Evolutionary conservation across 163 green algal genomes (phyloP).

Genomic region (Scenedesmus sp.): DNA sequence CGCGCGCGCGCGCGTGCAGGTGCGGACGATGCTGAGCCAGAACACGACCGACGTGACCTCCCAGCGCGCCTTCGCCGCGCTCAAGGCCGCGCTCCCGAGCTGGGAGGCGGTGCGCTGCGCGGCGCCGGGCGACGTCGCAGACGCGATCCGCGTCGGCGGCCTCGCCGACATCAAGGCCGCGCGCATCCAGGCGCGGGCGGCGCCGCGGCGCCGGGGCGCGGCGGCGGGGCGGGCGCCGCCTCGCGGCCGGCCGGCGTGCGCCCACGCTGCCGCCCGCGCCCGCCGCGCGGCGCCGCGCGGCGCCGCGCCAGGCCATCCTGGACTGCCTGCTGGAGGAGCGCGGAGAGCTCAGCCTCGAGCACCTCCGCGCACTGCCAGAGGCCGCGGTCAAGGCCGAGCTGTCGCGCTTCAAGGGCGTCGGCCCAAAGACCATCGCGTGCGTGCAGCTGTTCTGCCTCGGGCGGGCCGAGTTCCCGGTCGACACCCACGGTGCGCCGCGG

Average conservation of each 20-base stretch:
- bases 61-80: slow-evolving; percentile 58
- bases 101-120: slow-evolving; percentile 71
- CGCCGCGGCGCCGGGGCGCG: neutral
- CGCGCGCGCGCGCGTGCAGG: slow-evolving; percentile 50
- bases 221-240: neutral
- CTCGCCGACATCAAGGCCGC: slow-evolving; percentile 79
- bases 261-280: neutral
- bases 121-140: slow-evolving; percentile 47
- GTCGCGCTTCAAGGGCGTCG: slow-evolving; percentile 79
- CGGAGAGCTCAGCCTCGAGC: slow-evolving; percentile 68
- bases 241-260: neutral
- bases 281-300: neutral
- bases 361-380: slow-evolving; percentile 57
- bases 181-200: slow-evolving; percentile 61
- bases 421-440: slow-evolving; percentile 78
- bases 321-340: slow-evolving; percentile 75
- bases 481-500: no score
- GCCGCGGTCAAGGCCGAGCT: slow-evolving; percentile 66
- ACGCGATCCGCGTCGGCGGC: slow-evolving; percentile 64
- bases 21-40: slow-evolving; percentile 80
- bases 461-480: slow-evolving; percentile 77
- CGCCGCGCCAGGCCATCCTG: slow-evolving; percentile 67
- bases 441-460: slow-evolving; percentile 79
- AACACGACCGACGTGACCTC: slow-evolving; percentile 84
- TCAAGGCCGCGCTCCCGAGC: slow-evolving; percentile 63